Evolutionary conservation across 768 basidiomycete species (phyloP).

Genomic region (Boletus sp.): DNA sequence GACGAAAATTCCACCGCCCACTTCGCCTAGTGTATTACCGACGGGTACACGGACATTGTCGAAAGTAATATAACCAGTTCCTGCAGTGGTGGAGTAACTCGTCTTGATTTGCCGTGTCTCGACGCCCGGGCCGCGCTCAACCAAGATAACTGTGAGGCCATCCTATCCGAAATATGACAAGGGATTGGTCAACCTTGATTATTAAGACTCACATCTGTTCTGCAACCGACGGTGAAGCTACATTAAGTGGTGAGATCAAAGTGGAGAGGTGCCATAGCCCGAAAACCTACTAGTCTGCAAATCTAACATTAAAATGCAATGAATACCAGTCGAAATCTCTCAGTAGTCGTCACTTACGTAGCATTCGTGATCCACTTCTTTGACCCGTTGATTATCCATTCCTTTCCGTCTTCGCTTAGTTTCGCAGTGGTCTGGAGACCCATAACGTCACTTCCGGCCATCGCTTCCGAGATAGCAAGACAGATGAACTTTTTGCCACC

Average conservation of each 20-base stretch:
- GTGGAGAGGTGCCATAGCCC: neutral
- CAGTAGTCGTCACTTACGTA: constrained; percentile 30
- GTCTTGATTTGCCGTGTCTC: constrained; percentile 73
- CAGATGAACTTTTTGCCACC: constrained; percentile 68
- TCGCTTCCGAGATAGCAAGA: constrained; percentile 75
- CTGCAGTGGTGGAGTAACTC: constrained; percentile 84
- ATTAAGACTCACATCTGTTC: constrained; percentile 41
- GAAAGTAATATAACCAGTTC: constrained; percentile 81
- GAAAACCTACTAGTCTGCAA: constrained; percentile 37
- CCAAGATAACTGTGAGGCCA: constrained; percentile 64
- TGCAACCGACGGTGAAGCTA: constrained; percentile 62
- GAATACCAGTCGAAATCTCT: neutral
- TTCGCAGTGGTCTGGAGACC: constrained; percentile 61
- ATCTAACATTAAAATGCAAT: constrained; percentile 28
- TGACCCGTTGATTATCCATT: constrained; percentile 70
- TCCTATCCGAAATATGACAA: constrained; percentile 34
- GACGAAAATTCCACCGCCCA: constrained; percentile 61
- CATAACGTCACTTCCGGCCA: constrained; percentile 68
- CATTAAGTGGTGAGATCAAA: constrained; percentile 22
- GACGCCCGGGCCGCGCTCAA: constrained; percentile 62
- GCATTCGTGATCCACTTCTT: constrained; percentile 76
- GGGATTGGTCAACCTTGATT: constrained; percentile 17
- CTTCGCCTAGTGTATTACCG: constrained; percentile 74
- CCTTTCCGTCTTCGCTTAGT: constrained; percentile 64
- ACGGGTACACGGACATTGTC: constrained; percentile 85